Evolutionary conservation across 768 basidiomycete species (phyloP).

Genomic region (Amanita subjunquillea): DNA sequence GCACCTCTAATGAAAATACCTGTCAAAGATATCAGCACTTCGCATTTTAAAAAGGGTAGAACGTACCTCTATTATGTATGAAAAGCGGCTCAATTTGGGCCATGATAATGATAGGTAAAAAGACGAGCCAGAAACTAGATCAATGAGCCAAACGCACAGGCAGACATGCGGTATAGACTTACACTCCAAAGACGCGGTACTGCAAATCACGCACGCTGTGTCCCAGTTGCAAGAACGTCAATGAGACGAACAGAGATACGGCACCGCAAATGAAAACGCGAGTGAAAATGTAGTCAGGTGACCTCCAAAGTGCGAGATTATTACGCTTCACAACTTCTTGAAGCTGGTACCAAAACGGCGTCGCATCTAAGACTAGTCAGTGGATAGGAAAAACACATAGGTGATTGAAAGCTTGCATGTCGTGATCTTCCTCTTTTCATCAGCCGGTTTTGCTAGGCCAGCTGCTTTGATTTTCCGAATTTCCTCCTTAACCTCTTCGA

Average conservation of each 20-base stretch:
- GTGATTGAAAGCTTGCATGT: slow-evolving; percentile 29
- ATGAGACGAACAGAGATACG: slow-evolving; percentile 60
- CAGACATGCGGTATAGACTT: slow-evolving; percentile 13
- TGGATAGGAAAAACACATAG: background rate
- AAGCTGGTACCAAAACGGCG: slow-evolving; percentile 68
- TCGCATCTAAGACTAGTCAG: slow-evolving; percentile 42
- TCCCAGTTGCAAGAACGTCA: slow-evolving; percentile 74
- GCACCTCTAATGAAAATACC: slow-evolving; percentile 29
- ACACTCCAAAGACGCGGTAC: slow-evolving; percentile 76
- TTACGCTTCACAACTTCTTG: slow-evolving; percentile 56
- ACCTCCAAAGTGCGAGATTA: slow-evolving; percentile 67
- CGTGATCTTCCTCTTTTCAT: slow-evolving; percentile 28
- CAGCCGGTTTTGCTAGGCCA: slow-evolving; percentile 31
- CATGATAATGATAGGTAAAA: slow-evolving; percentile 70
- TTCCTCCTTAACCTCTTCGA: slow-evolving; percentile 25
- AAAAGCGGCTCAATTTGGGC: slow-evolving; percentile 77
- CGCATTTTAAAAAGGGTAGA: slow-evolving; percentile 1
- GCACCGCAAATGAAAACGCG: slow-evolving; percentile 69
- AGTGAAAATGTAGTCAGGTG: slow-evolving; percentile 78
- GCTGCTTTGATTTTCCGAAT: slow-evolving; percentile 36
- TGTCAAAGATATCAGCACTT: slow-evolving; percentile 6
- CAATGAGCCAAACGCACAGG: background rate
- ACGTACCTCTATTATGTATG: slow-evolving; percentile 51
- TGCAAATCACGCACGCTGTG: slow-evolving; percentile 56
- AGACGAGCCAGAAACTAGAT: slow-evolving; percentile 51